Evolutionary conservation across 768 basidiomycete genomes (phyloP), one percentile per base, ranked within the genome.

Genomic region (Trametes maxima): DNA sequence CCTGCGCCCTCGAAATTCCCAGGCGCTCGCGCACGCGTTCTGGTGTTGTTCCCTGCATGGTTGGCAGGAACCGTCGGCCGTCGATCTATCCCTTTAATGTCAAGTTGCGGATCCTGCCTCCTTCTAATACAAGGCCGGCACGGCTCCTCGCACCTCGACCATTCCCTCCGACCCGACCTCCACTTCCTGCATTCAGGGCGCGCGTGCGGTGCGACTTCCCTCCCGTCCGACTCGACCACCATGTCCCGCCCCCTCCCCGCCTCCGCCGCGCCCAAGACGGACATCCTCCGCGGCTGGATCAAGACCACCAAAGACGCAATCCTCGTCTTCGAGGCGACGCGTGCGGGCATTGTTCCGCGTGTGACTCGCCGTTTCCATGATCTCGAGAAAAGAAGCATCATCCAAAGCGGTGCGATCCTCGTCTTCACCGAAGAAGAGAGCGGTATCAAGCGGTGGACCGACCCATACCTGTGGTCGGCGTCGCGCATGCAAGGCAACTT

Each of bases 381-480:
- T 42, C 55, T 61, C n/a, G 66, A 67, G 54, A 62, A 65, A 43
- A 60, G 63, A 25, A 57, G 46, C 40, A 62, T 67, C 52, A 59
- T 65, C 48, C 42, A 57, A 42, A 64, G 62, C 53, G 66, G 66
- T n/a, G 57, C 66, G 8, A 64, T 67, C 47, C 51, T 67, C 28
- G 60, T 67, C 24, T 67, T 64, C 54, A 64, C 66, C 22, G 66
- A 67, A 44, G 66, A 67, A 51, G 66, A 67, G 48, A 65, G 63
- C 45, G 63, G 63, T 6, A 67, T 67, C 58, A 65, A 65, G 44
- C 60, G 66, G 21, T 67, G 66, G 66, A 67, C 66, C 35, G 66
- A 67, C 45, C 63, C 60, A 14, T 67, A 57, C 59, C 45, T 60
- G 13, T 67, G 66, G 66, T 61, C 59, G 5, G 63, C 66, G 17